A percentile compares a stretch with the other conserved stretches of the same genome.
Conservation (phyloP, 441 rosid genomes). For the Cnidoscolus chayamansa region DNA sequence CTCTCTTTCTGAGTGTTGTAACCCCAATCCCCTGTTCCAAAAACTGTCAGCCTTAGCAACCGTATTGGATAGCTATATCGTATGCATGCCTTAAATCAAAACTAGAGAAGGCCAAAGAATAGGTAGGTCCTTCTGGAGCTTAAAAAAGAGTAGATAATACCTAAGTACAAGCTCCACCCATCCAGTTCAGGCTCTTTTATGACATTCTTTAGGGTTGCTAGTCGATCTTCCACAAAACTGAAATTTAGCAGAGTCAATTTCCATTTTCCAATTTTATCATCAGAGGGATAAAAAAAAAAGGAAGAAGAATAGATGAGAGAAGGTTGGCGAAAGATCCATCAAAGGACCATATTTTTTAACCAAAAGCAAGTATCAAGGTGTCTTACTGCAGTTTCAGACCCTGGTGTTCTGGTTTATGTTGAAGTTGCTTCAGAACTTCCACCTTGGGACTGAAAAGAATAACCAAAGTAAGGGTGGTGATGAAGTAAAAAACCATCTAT, state of each 20-base stretch:
- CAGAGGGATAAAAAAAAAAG: not conserved
- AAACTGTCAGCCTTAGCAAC: slow-evolving; percentile 19
- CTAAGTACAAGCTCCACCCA: slow-evolving; percentile 81
- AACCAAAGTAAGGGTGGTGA: slow-evolving; percentile 6
- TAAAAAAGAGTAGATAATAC: slow-evolving; percentile 29
- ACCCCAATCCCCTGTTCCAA: slow-evolving; percentile 75
- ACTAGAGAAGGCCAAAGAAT: not conserved
- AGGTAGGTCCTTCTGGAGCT: not conserved
- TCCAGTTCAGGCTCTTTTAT: slow-evolving; percentile 79
- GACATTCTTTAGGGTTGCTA: slow-evolving; percentile 83
- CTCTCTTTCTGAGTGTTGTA: slow-evolving; percentile 85
- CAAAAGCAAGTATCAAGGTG: not conserved
- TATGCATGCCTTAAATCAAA: not conserved
- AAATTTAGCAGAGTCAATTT: slow-evolving; percentile 18
- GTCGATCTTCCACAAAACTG: slow-evolving; percentile 95
- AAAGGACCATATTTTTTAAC: not conserved
- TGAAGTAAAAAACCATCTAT: not conserved
- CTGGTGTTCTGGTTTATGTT: slow-evolving; percentile 73
- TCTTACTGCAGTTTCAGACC: slow-evolving; percentile 70
- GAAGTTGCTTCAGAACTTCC: slow-evolving; percentile 79
- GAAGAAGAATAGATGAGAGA: not conserved
- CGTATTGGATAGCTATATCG: not conserved
- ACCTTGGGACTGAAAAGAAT: slow-evolving; percentile 66
- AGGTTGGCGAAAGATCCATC: not conserved
- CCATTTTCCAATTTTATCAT: slow-evolving; percentile 10